phyloP scores from a whole-genome alignment of 2,329 filamentous ascomycete genomes.

The Fusarium sp. region DNA sequence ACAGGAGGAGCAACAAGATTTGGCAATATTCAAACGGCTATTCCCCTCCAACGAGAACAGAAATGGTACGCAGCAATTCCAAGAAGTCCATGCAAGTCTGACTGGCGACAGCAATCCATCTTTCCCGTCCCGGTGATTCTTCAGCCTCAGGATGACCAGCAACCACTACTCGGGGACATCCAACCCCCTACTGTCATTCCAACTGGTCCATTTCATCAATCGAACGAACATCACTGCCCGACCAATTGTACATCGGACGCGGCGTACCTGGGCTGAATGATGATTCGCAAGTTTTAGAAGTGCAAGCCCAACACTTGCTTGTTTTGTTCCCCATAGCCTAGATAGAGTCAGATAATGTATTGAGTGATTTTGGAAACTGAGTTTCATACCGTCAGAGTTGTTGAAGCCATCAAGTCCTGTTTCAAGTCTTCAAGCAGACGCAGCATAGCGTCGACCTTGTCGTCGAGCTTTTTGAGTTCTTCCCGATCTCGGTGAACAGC shows the following conservation, averaged over 20 bases:
- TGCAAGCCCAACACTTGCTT: background rate
- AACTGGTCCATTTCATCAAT: background rate
- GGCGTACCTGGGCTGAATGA: background rate
- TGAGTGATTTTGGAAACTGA: background rate
- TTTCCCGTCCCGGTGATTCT: background rate
- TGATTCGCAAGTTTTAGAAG: background rate
- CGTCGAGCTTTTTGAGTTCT: background rate
- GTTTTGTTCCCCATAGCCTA: background rate
- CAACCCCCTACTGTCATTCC: background rate
- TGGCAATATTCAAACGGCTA: constrained; percentile 24
- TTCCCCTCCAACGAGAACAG: background rate
- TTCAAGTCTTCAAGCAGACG: background rate
- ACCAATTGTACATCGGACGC: background rate
- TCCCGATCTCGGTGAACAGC: background rate
- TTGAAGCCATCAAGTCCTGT: background rate
- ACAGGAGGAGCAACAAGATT: constrained; percentile 14
- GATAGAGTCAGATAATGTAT: background rate
- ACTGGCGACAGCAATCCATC: background rate
- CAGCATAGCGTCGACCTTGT: background rate
- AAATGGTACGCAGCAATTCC: constrained; percentile 1
- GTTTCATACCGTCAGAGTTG: background rate
- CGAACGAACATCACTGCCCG: background rate
- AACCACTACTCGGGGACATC: background rate
- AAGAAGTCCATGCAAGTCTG: background rate
- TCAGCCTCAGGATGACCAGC: background rate